Conservation (phyloP, 441 rosid species). For the Heliophila coronopifolia region DNA sequence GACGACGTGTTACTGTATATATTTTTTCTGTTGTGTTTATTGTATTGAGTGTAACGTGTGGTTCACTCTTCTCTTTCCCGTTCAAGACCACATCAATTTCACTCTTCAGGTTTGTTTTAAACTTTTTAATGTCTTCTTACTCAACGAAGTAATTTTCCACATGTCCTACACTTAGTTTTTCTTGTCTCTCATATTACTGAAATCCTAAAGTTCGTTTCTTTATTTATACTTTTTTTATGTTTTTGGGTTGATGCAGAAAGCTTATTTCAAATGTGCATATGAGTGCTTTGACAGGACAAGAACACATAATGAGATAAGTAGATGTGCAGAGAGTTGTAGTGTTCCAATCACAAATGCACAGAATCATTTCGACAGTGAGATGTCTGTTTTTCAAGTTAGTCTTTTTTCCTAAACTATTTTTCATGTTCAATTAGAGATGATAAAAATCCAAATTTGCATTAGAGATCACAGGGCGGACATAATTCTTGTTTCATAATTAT, state of each 20-base stretch:
- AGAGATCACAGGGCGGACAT: no score
- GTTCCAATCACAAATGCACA: slow-evolving; percentile 65
- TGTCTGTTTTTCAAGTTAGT: slow-evolving; percentile 70
- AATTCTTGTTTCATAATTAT: no score
- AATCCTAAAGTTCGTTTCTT: not conserved
- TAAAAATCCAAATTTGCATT: not conserved
- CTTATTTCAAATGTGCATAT: slow-evolving; percentile 86
- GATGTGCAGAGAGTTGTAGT: slow-evolving; percentile 71
- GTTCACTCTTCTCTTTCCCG: slow-evolving; percentile 61
- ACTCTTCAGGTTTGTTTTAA: slow-evolving; percentile 61
- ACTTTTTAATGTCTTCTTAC: not conserved
- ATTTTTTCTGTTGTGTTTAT: no score
- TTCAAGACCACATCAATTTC: slow-evolving; percentile 84
- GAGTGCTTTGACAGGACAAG: slow-evolving; percentile 79
- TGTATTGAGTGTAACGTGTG: no score
- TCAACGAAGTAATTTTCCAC: not conserved
- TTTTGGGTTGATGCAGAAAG: slow-evolving; percentile 48
- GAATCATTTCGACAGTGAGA: slow-evolving; percentile 60
- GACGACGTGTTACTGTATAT: no score
- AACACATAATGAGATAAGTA: slow-evolving; percentile 56
- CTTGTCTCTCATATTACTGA: not conserved
- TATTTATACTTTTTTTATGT: not conserved
- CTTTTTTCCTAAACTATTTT: not conserved
- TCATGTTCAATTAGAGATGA: not conserved
- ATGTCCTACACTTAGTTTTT: not conserved